Percentiles rank a stretch among this genome's conserved stretches.
Evolutionary conservation across 805 yeast genomes (phyloP).

Genomic region (Wickerhamomyces hampshirensis): DNA sequence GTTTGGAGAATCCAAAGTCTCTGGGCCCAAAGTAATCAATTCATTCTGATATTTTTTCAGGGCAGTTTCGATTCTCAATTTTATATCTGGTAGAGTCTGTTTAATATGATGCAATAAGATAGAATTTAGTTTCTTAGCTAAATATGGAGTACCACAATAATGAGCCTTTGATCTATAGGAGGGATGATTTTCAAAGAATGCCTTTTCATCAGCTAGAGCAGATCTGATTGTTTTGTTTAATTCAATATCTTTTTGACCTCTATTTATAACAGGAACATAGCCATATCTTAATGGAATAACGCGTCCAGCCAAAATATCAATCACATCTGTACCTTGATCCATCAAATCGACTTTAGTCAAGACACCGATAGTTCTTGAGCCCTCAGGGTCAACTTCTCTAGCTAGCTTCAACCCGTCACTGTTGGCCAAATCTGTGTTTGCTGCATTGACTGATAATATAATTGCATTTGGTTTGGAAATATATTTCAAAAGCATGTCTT

Average conservation of each 20-base stretch:
- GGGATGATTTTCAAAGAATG: conserved; percentile 83
- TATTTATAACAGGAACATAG: conserved; percentile 92
- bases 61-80: conserved; percentile 80
- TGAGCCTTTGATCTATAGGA: conserved; percentile 90
- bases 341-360: conserved; percentile 92
- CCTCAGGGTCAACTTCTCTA: conserved; percentile 97
- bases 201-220: conserved; percentile 77
- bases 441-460: conserved; percentile 89
- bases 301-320: conserved; percentile 91
- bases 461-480: conserved; percentile 95
- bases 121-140: conserved; percentile 86
- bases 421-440: conserved; percentile 95
- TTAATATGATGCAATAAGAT: conserved; percentile 88
- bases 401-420: conserved; percentile 95
- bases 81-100: conserved; percentile 87
- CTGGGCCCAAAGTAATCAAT: conserved; percentile 76
- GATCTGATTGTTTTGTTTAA: conserved; percentile 78
- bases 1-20: conserved; percentile 82
- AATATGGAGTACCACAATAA: conserved; percentile 97
- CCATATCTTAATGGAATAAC: conserved; percentile 94
- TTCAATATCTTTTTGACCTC: conserved; percentile 97
- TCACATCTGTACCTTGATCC: conserved; percentile 97
- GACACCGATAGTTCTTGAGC: conserved; percentile 93
- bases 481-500: conserved; percentile 88
- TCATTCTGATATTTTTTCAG: conserved; percentile 82